Percentiles rank a stretch among this genome's conserved stretches.
These are phyloP conservation scores for Raddia distichophylla DNA, from an alignment of 176 grass and related monocot genomes.

Conservation along the genomic window DNA sequence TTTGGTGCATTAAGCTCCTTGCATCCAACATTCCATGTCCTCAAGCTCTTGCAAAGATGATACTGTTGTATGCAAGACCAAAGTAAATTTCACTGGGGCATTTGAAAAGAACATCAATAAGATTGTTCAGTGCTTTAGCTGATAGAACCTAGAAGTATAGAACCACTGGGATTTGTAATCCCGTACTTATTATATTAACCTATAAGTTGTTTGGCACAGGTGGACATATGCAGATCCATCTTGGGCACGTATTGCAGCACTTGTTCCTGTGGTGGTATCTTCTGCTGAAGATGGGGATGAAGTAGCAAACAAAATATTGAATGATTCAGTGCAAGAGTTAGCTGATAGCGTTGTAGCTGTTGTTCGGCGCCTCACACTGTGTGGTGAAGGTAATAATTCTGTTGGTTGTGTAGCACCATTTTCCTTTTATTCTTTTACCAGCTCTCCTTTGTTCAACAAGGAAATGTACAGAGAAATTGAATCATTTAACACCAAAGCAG, in stretches of 20 bases:
- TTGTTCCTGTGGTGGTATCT: constrained; percentile 92
- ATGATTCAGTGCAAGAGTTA: constrained; percentile 79
- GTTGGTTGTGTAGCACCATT: constrained; percentile 9
- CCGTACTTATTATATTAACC: constrained; percentile 16
- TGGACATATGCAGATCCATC: constrained; percentile 98
- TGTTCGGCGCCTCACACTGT: constrained; percentile 79
- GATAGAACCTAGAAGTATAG: background rate
- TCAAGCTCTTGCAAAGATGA: constrained; percentile 5
- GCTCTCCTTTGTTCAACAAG: constrained; percentile 9
- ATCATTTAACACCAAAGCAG: background rate
- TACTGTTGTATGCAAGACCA: background rate
- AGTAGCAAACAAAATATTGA: constrained; percentile 96
- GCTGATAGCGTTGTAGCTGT: constrained; percentile 93
- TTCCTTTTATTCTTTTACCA: constrained; percentile 3
- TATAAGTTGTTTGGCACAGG: constrained; percentile 45
- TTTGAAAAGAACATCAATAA: background rate
- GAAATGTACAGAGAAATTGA: background rate
- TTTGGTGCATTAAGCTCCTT: background rate
- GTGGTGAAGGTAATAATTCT: constrained; percentile 70
- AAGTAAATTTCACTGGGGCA: constrained; percentile 3
- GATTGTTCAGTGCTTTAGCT: constrained; percentile 25
- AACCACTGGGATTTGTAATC: constrained; percentile 7
- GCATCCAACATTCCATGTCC: background rate
- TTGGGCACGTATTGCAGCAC: constrained; percentile 97
- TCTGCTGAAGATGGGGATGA: constrained; percentile 93